Conservation (phyloP, 1,284 basidiomycete genomes). For the Rhizopogon hawkerae region DNA sequence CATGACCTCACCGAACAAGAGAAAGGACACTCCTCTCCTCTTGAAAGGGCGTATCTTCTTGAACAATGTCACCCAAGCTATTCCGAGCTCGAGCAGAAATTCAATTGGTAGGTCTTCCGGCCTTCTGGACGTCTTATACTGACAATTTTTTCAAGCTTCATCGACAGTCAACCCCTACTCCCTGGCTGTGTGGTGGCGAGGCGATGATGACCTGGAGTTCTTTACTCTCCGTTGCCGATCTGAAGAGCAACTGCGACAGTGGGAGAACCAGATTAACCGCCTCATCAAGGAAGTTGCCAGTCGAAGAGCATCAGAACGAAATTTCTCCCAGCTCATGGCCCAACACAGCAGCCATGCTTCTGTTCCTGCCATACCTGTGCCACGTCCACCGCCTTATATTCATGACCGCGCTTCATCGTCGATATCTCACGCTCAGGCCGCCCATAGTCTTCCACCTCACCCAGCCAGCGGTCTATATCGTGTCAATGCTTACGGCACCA, state of each 20-base stretch:
- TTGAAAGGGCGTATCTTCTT: conserved; percentile 97
- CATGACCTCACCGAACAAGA: conserved; percentile 47
- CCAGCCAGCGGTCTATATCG: conserved; percentile 33
- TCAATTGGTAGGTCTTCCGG: conserved; percentile 48
- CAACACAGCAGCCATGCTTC: conserved; percentile 22
- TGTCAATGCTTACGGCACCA: conserved; percentile 30
- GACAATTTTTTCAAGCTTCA: conserved; percentile 27
- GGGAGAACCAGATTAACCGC: conserved; percentile 85
- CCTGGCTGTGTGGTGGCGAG: conserved; percentile 89
- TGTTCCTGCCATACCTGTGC: conserved; percentile 18
- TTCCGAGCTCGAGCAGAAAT: conserved; percentile 45
- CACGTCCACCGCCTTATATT: conserved; percentile 29
- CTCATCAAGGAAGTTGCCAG: conserved; percentile 69
- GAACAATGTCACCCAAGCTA: conserved; percentile 85
- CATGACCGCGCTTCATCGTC: conserved; percentile 38
- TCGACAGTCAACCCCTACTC: conserved; percentile 46
- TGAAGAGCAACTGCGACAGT: conserved; percentile 89
- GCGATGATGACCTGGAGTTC: conserved; percentile 86
- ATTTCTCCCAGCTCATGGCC: conserved; percentile 33
- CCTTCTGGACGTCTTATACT: conserved; percentile 6
- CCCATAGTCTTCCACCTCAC: conserved; percentile 28
- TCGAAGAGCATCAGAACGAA: conserved; percentile 55
- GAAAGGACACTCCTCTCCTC: conserved; percentile 74
- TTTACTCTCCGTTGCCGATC: conserved; percentile 91
- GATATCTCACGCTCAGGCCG: conserved; percentile 23